Percentiles rank a stretch among this genome's conserved stretches.
phyloP scores from a whole-genome alignment of 257 asterid species.

The Echium plantagineum region DNA sequence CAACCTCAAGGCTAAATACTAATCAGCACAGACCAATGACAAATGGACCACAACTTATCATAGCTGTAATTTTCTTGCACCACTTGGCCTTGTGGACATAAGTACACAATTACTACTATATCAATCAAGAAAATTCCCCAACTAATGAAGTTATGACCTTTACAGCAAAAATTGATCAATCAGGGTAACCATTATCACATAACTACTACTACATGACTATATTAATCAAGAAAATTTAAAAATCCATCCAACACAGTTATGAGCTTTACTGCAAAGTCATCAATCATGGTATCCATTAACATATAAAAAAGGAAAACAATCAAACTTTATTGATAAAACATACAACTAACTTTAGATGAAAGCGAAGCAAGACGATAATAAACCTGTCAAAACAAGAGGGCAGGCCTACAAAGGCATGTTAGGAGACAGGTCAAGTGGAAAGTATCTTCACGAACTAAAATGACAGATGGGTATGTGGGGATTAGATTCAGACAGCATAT shows the following conservation, averaged over 20 bases:
- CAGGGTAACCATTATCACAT: background rate
- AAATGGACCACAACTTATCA: background rate
- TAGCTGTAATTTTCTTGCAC: background rate
- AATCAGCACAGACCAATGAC: conserved; percentile 2
- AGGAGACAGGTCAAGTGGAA: conserved; percentile 10
- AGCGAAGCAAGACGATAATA: background rate
- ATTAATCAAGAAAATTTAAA: too few relatives aligned
- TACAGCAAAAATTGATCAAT: conserved; percentile 1
- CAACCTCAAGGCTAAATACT: conserved; percentile 2
- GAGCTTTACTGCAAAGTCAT: background rate
- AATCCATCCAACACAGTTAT: too few relatives aligned
- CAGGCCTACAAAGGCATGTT: conserved; percentile 12
- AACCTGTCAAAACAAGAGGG: conserved; percentile 1
- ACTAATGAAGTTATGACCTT: background rate
- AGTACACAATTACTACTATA: background rate
- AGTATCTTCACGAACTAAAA: conserved; percentile 8
- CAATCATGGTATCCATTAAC: background rate
- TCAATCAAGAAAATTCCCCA: background rate
- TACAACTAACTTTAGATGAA: too few relatives aligned
- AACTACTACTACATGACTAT: too few relatives aligned
- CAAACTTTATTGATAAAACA: background rate
- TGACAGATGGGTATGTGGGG: conserved; percentile 11
- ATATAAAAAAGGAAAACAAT: too few relatives aligned
- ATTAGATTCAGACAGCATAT: conserved; percentile 1
- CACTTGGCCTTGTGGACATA: background rate